Evolutionary conservation across 2,329 filamentous ascomycete species (phyloP), one percentile per base, ranked within the genome.

Genomic region (Verticillium longisporum): DNA sequence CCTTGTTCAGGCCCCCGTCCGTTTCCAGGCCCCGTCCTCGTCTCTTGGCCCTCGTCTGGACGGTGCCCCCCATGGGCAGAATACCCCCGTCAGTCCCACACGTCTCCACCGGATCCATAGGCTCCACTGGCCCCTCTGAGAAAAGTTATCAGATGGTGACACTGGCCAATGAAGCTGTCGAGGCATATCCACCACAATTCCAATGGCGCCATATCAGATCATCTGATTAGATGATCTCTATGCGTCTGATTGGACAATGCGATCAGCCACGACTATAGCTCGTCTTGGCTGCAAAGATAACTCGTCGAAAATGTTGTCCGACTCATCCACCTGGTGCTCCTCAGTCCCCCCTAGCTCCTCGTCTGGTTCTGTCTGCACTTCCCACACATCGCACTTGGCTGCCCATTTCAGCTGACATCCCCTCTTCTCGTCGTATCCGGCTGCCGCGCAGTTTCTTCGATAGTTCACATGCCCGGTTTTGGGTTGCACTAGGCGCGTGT

Each of bases 171-270:
- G 6, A n/a, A 11, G n/a, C 10, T 15, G 9, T 7, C 6, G 45
- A 11, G 33, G 11, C 5, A 11, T 32, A 32, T 53, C 58, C 45
- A 59, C 58, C n/a, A 15, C 5, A 15, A 37, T 45, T 13, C 56
- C 53, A 58, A 63, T 64, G 57, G 60, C 60, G 58, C 58, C 60
- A 62, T 62, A 63, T 62, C 61, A 63, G 63, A 65, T 64, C 62
- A 65, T 65, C 63, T 64, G 63, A 65, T 65, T 61, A 65, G 63
- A 65, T 65, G 63, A 57, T 57, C 57, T 31, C 50, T 55, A 21
- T n/a, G 9, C 21, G 15, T 45, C 18, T 31, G 36, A 65, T 63
- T 65, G 53, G 63, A 14, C n/a, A 26, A 41, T 14, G 26, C 50
- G 21, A 58, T 58, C 56, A 58, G 56, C 56, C 56, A 58, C 56